A percentile compares a stretch with the other conserved stretches of the same genome.
phyloP scores from a whole-genome alignment of 2,329 filamentous ascomycete genomes.

The Tolypocladium ovalisporum region DNA sequence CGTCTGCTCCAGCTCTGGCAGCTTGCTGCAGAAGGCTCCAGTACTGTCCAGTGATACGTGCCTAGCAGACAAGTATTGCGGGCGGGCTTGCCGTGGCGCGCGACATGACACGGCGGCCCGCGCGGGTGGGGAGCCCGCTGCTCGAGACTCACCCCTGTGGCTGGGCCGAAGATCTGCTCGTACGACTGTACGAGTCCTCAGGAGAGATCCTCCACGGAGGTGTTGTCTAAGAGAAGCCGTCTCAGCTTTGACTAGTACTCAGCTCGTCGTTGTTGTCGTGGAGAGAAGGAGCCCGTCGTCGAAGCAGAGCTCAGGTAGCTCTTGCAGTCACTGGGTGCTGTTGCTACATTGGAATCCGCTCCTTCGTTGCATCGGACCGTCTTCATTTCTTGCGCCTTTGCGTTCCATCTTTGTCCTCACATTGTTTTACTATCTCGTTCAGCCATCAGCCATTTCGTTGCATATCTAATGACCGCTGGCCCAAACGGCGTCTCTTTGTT shows the following conservation, averaged over 20 bases:
- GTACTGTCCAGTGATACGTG: not conserved
- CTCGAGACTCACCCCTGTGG: not conserved
- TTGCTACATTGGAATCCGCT: not conserved
- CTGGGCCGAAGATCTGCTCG: not conserved
- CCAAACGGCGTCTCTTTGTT: not conserved
- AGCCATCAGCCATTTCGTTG: not conserved
- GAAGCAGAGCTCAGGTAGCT: not conserved
- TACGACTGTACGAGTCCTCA: not conserved
- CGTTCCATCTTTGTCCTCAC: not conserved
- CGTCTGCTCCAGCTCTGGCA: not conserved
- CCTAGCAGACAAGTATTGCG: too few species aligned
- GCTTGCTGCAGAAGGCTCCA: not conserved
- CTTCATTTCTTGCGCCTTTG: not conserved
- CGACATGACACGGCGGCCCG: not conserved
- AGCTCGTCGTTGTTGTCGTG: not conserved
- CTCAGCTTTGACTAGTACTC: not conserved
- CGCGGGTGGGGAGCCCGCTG: not conserved
- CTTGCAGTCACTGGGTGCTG: not conserved
- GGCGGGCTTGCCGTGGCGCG: not conserved
- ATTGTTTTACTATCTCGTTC: not conserved
- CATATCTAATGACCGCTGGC: not conserved
- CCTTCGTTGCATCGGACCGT: not conserved
- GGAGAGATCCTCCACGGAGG: not conserved
- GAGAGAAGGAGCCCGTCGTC: not conserved
- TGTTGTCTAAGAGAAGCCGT: not conserved